Percentiles rank a stretch among this genome's conserved stretches.
These are phyloP conservation scores for Torulaspora globosa DNA, from an alignment of 1,139 yeast genomes.

Conservation along the genomic window DNA sequence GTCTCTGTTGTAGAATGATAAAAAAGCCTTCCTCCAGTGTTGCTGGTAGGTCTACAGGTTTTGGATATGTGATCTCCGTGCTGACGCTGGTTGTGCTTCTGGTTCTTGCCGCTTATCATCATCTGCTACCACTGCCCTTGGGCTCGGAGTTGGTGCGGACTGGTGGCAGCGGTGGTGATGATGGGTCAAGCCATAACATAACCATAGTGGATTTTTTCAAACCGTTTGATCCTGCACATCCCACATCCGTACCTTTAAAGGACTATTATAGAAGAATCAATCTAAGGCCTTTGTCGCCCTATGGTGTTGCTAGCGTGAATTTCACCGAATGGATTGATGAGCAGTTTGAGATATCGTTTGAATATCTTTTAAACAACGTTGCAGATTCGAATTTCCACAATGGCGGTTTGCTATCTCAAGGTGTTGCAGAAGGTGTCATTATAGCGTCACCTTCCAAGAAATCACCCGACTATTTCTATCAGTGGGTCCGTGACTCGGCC, in stretches of 20 bases:
- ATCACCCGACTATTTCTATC: constrained; percentile 76
- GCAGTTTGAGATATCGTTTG: constrained; percentile 51
- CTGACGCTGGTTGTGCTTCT: background rate
- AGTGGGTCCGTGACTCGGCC: constrained; percentile 91
- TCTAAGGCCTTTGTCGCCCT: constrained; percentile 17
- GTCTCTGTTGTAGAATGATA: background rate
- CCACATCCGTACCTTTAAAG: constrained; percentile 15
- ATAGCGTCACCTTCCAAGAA: constrained; percentile 75
- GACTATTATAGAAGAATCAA: constrained; percentile 17
- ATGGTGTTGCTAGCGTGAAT: constrained; percentile 33
- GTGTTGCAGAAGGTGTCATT: constrained; percentile 63
- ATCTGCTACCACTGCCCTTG: constrained; percentile 6
- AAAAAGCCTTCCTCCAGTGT: background rate
- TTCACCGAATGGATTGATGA: constrained; percentile 55
- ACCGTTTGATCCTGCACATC: constrained; percentile 14
- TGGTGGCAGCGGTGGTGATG: background rate
- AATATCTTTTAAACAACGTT: constrained; percentile 56
- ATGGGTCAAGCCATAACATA: constrained; percentile 9
- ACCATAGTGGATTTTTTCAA: constrained; percentile 19
- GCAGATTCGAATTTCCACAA: constrained; percentile 47
- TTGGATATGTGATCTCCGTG: background rate
- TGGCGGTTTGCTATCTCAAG: constrained; percentile 26
- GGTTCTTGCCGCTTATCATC: constrained; percentile 9
- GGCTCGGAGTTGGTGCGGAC: constrained; percentile 1
- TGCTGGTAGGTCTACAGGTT: background rate